Evolutionary conservation across 169 alveolate species (phyloP).

Genomic region (Plasmodium relictum): DNA sequence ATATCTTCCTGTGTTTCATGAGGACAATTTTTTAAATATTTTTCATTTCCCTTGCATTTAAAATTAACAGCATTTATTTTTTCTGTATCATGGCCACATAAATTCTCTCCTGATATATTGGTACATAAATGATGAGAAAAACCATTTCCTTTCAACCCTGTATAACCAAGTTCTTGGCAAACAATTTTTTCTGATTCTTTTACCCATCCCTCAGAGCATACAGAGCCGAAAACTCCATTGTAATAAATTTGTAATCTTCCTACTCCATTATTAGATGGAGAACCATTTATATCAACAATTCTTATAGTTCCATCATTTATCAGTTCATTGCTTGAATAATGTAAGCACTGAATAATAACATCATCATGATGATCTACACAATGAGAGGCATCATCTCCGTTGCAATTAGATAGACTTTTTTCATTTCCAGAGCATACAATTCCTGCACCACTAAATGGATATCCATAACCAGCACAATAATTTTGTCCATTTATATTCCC

Average conservation of each 20-base stretch:
- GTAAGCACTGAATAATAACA: conserved; percentile 89
- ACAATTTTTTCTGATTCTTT: conserved; percentile 88
- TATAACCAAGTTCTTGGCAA: conserved; percentile 90
- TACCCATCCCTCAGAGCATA: conserved; percentile 90
- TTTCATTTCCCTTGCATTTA: conserved; percentile 86
- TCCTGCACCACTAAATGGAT: conserved; percentile 89
- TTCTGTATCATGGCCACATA: conserved; percentile 89
- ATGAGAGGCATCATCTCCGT: conserved; percentile 88
- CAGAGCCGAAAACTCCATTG: conserved; percentile 82
- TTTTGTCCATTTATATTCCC: conserved; percentile 86
- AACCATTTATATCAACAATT: conserved; percentile 87
- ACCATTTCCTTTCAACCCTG: conserved; percentile 89
- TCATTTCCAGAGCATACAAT: conserved; percentile 87
- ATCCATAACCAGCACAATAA: conserved; percentile 88
- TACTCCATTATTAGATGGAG: conserved; percentile 83
- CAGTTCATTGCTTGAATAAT: conserved; percentile 79
- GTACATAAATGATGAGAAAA: conserved; percentile 87
- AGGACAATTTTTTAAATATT: conserved; percentile 68
- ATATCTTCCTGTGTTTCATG: conserved; percentile 83
- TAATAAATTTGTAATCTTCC: conserved; percentile 79
- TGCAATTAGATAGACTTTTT: conserved; percentile 82
- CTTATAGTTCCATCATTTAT: conserved; percentile 86
- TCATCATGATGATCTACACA: conserved; percentile 88
- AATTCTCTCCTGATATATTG: conserved; percentile 89
- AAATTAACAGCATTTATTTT: conserved; percentile 89